Evolutionary conservation across 192 early-diverging fungal genomes (phyloP), one percentile per base, ranked within the genome.

Genomic region (Mortierella antarctica): DNA sequence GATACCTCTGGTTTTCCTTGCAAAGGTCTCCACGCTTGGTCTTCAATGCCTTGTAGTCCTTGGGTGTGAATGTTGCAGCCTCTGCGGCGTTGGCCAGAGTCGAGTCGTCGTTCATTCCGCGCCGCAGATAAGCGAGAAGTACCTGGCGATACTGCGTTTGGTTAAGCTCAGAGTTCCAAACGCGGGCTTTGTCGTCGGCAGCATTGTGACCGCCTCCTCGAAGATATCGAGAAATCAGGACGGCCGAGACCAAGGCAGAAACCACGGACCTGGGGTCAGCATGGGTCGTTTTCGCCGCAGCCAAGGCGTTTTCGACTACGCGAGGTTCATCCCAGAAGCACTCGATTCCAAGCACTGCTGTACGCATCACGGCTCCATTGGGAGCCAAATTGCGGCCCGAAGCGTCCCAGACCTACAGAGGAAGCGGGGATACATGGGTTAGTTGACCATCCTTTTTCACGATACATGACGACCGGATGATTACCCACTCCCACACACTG

Each of bases 281-380:
- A 47, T 85, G 83, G 50, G 83, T 85, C 31, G 78, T 65, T 56
- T 85, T 85, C 1, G 83, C 81, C n/a, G 83, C 83, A 7, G 74
- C 74, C 62, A 82, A 58, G 8, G 79, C 61, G 48, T 85, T 81
- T 65, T 74, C 64, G 5, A 85, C 69, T 0, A 82, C 83, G n/a
- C 65, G 77, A 7, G 50, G 49, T 44, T 84, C 83, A 54, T 84
- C 79, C 79, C 79, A 82, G 61, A 82, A 85, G 18, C 20, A 60
- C 48, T 81, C 79, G 12, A 78, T 39, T 9, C 83, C 79, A 40
- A 70, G 48, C 31, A 82, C 57, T 18, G 83, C 73, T 13, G 83
- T 85, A 11, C 79, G 54, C 83, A 85, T 85, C 7, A 85, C 67
- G 1, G 79, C 78, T 1, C 83, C 79, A 58, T 85, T 85, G 0